A percentile compares a stretch with the other conserved stretches of the same genome.
phyloP scores from a whole-genome alignment of 495 filamentous ascomycete species.

The Xanthoparmelia taractica region DNA sequence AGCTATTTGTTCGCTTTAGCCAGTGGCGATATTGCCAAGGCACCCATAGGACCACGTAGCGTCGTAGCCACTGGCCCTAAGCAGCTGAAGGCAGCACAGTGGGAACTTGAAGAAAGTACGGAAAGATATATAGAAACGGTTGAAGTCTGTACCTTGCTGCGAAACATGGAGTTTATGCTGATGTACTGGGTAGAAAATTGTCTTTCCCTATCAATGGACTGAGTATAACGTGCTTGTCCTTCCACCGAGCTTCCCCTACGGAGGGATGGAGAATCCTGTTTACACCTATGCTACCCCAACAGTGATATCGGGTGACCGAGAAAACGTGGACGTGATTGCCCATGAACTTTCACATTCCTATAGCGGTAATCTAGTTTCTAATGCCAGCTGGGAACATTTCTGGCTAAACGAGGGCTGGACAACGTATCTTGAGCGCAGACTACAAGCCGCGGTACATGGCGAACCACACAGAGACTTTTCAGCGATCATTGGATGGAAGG shows the following conservation, averaged over 20 bases:
- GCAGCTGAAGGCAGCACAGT: constrained; percentile 72
- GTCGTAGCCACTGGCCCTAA: constrained; percentile 80
- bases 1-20: constrained; percentile 90
- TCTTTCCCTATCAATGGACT: constrained; percentile 86
- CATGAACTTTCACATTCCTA: constrained; percentile 89
- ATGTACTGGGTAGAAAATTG: constrained; percentile 44
- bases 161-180: not conserved
- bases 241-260: constrained; percentile 83
- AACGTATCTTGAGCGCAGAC: constrained; percentile 80
- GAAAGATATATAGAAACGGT: constrained; percentile 85
- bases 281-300: constrained; percentile 15
- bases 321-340: constrained; percentile 94
- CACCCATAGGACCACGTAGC: constrained; percentile 76
- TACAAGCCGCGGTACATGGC: constrained; percentile 49
- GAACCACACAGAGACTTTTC: constrained; percentile 85
- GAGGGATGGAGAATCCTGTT: constrained; percentile 13
- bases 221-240: constrained; percentile 90
- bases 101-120: constrained; percentile 82
- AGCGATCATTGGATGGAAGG: constrained; percentile 55
- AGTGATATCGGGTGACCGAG: constrained; percentile 50
- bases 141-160: constrained; percentile 37
- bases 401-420: constrained; percentile 98
- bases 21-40: constrained; percentile 78
- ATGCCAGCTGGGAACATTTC: constrained; percentile 92
- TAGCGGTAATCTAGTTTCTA: constrained; percentile 89